Evolutionary conservation across 2,329 filamentous ascomycete genomes (phyloP).

Genomic region (Trichoderma lentiforme): DNA sequence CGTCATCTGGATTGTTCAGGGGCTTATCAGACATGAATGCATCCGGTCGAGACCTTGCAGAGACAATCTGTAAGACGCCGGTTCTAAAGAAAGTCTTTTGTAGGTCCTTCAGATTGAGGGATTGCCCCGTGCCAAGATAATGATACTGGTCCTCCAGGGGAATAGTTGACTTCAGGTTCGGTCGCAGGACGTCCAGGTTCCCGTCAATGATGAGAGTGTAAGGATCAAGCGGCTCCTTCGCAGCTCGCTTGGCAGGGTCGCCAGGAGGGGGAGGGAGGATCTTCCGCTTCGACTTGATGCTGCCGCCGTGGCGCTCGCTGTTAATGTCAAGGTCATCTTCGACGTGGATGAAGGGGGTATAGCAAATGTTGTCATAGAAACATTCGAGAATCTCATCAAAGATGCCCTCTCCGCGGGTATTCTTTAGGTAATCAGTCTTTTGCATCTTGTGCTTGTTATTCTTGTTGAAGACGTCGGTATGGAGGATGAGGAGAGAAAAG

Average conservation of each 20-base stretch:
- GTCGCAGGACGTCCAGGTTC: slow-evolving; percentile 77
- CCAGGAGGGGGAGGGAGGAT: slow-evolving; percentile 60
- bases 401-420: slow-evolving; percentile 88
- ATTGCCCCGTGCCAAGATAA: slow-evolving; percentile 74
- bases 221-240: slow-evolving; percentile 87
- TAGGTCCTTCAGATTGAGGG: slow-evolving; percentile 74
- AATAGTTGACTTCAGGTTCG: slow-evolving; percentile 88
- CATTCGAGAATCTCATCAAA: slow-evolving; percentile 90
- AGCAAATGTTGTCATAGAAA: slow-evolving; percentile 98
- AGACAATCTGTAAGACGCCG: slow-evolving; percentile 91
- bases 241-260: slow-evolving; percentile 54
- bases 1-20: slow-evolving; percentile 77
- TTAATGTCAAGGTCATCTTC: slow-evolving; percentile 86
- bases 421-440: slow-evolving; percentile 90
- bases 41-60: slow-evolving; percentile 85
- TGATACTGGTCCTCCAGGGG: slow-evolving; percentile 87
- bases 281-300: slow-evolving; percentile 68
- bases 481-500: slow-evolving; percentile 92
- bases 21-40: slow-evolving; percentile 91
- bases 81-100: slow-evolving; percentile 89
- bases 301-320: slow-evolving; percentile 66
- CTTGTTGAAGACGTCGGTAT: slow-evolving; percentile 99
- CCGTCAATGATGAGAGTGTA: slow-evolving; percentile 92
- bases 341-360: slow-evolving; percentile 96
- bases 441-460: slow-evolving; percentile 99